Base-by-base conservation (phyloP, 2,329 filamentous ascomycete genomes). In the Plectosphaerella plurivora region DNA sequence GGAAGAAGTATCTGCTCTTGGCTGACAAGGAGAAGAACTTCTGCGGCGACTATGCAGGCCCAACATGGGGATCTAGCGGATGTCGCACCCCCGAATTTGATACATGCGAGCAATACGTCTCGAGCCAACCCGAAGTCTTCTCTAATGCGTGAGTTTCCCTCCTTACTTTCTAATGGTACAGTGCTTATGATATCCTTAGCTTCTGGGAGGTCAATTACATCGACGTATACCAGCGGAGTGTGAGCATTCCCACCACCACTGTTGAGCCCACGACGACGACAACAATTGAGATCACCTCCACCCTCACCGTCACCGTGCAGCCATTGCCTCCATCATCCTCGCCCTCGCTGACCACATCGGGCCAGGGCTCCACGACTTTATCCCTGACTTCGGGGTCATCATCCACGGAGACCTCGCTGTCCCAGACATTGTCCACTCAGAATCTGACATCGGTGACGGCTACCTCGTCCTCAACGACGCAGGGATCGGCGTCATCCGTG, bases 21-120 rank as follows among this genome's bases (percentile, higher is more conserved):
- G 28, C 14, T 48, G 4, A 39, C 33, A 20, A 3, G 9, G 5
- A 18, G 5, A 5, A 78, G 74, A 76, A 88, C 49, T 90, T 94
- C 65, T 94, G 90, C 63, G 89, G 89, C 24, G 82, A 86, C 61
- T 92, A 87, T 77, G 88, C 87, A 1, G 84, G 67, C 42, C 66
- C 65, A 5, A 62, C 69, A 15, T 79, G 77, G 76, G 65, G 64
- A 22, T 22, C 22, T 16, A 59, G 63, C 12, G 69, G 73, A 15
- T 63, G n/a, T 22, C n/a, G 41, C 15, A 68, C 14, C 78, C 51
- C 28, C 28, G 8, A 52, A 59, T 10, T 64, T 69, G n/a, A 70
- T 5, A 76, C 74, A 3, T 79, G 76, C 55, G 56, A 64, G 20
- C 70, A 77, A 50, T 79, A 70, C 57, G 77, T 80, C 11, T 74